Evolutionary conservation across 1,284 basidiomycete genomes (phyloP), one percentile per base, ranked within the genome.

Genomic region (Sporisorium scitamineum): DNA sequence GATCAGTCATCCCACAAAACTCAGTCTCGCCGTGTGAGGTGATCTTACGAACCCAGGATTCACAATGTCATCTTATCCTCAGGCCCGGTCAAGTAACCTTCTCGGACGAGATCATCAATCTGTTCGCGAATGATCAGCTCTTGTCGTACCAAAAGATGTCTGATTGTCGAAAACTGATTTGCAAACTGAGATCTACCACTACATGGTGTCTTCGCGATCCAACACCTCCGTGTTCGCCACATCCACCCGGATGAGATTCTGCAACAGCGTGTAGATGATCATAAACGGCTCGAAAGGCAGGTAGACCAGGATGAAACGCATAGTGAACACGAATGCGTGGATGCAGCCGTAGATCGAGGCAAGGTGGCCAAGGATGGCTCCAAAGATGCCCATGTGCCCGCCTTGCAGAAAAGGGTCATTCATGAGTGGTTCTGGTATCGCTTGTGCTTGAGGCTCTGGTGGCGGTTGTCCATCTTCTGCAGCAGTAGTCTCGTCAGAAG

Each of bases 221-320:
- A 76, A 32, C 39, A 76, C 73, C 53, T 76, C 64, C 9, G 65
- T 67, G 16, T 59, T 62, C 31, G 73, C 73, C 27, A 72, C 61
- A 22, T 76, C 73, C 53, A 62, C 57, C 55, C 66, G 64, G 41
- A 76, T 71, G 31, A 63, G 50, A 47, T 61, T 58, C 52, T 71
- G 53, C 47, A 72, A 34, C 42, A 61, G 22, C 32, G 50, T 20
- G 18, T 61, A 72, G 27, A 70, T 39, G 45, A 70, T 58, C 54
- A 69, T 65, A 34, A 70, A 71, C 29, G 73, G 73, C 57, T 59
- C 58, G 16, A 76, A 71, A 10, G 73, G 73, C 55, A 76, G 61
- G n/a, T 71, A 71, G 50, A 67, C 61, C 29, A 72, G 37, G 24
- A 76, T 64, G 50, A 76, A 56, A 16, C 61, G 55, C 59, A 76